Conservation (phyloP, 495 filamentous ascomycete species). For the Lophiotrema nucula region DNA sequence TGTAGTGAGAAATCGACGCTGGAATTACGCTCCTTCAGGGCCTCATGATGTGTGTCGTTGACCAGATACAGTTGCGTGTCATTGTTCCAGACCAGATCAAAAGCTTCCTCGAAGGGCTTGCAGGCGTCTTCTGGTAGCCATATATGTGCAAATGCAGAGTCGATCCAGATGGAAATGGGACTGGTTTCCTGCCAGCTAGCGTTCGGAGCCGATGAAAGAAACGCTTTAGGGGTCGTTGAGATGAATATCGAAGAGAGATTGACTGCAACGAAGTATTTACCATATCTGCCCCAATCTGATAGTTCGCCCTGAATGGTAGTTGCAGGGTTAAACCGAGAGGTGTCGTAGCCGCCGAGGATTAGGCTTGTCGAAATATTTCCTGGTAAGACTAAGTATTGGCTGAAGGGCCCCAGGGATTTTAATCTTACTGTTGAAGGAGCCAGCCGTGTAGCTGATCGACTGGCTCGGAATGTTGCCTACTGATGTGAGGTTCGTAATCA, state of each 20-base stretch:
- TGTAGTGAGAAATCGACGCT: conserved; percentile 14
- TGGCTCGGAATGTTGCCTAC: background rate
- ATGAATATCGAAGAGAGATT: conserved; percentile 17
- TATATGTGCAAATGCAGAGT: conserved; percentile 31
- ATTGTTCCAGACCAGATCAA: conserved; percentile 20
- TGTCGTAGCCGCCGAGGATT: conserved; percentile 28
- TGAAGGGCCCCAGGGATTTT: background rate
- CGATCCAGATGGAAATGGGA: conserved; percentile 19
- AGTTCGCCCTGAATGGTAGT: conserved; percentile 10
- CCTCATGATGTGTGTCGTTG: conserved; percentile 18
- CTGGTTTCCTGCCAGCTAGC: background rate
- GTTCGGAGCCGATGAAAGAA: conserved; percentile 3
- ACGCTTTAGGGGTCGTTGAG: background rate
- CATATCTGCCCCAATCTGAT: background rate
- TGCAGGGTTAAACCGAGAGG: conserved; percentile 14
- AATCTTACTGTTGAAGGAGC: background rate
- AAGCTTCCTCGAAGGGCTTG: conserved; percentile 20
- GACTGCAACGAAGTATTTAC: conserved; percentile 20
- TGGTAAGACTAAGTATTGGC: background rate
- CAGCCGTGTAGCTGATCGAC: background rate
- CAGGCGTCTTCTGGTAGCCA: conserved; percentile 30
- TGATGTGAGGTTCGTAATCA: too few species aligned
- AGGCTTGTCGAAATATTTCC: background rate
- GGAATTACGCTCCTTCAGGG: conserved; percentile 16
- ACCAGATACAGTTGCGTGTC: conserved; percentile 20